phyloP scores from a whole-genome alignment of 331 rosid species.

The Telfairia occidentalis region DNA sequence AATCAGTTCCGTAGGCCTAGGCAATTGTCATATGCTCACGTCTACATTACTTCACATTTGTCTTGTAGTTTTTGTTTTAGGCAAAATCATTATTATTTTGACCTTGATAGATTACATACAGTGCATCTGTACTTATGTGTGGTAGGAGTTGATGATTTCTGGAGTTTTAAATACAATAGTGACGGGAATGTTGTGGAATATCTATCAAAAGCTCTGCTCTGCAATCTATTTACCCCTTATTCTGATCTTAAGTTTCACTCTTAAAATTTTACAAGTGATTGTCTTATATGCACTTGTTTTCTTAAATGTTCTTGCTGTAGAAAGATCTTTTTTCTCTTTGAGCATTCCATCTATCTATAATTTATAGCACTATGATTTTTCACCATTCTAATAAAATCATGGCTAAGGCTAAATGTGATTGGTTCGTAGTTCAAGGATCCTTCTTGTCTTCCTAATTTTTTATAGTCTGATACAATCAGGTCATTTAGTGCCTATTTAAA shows the following conservation, averaged over 20 bases:
- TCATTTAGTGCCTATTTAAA: not conserved
- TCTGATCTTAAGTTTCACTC: not conserved
- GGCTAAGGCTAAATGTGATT: not conserved
- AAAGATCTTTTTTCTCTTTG: not conserved
- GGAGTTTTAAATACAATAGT: not conserved
- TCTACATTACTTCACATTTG: not conserved
- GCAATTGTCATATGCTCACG: not conserved
- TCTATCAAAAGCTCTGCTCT: not conserved
- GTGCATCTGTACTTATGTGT: not conserved
- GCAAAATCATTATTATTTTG: not conserved
- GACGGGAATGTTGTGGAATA: not conserved
- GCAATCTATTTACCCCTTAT: not conserved
- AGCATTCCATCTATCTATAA: not conserved
- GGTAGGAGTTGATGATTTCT: not conserved
- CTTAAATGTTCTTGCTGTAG: not conserved
- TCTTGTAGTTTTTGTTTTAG: not conserved
- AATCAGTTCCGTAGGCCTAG: not conserved
- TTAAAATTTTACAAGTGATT: not conserved
- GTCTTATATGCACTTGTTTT: conserved; percentile 5
- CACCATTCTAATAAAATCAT: not conserved
- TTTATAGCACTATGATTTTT: not conserved
- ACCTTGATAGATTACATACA: not conserved
- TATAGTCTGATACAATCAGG: not conserved
- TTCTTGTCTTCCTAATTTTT: not conserved
- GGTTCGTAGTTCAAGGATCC: not conserved